These are phyloP conservation scores for Esteya vermicola DNA, from an alignment of 2,329 filamentous ascomycete genomes.

Conservation along the genomic window DNA sequence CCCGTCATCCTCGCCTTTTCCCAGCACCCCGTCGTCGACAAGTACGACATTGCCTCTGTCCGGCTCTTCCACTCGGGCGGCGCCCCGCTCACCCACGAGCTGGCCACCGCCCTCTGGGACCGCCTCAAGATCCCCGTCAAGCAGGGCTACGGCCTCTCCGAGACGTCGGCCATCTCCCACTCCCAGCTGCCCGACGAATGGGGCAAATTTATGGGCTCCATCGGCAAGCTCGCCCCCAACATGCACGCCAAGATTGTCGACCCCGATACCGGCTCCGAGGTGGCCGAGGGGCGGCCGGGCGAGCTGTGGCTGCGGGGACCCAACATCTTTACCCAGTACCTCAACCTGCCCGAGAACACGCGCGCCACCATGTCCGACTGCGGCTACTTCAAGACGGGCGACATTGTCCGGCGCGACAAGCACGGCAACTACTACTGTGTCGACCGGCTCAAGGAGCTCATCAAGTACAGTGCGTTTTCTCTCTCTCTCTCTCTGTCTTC, in stretches of 20 bases:
- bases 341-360: slow-evolving; percentile 59
- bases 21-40: slow-evolving; percentile 63
- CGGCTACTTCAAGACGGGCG: slow-evolving; percentile 83
- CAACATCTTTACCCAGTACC: slow-evolving; percentile 68
- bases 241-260: slow-evolving; percentile 72
- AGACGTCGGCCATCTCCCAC: slow-evolving; percentile 70
- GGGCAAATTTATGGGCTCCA: slow-evolving; percentile 61
- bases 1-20: slow-evolving; percentile 69
- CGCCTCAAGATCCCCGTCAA: slow-evolving; percentile 70
- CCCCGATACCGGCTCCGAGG: slow-evolving; percentile 32
- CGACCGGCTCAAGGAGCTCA: slow-evolving; percentile 62
- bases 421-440: slow-evolving; percentile 82
- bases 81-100: slow-evolving; percentile 67
- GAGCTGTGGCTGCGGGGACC: slow-evolving; percentile 68
- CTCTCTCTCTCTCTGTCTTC: background rate
- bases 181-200: slow-evolving; percentile 63
- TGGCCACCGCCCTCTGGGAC: slow-evolving; percentile 61
- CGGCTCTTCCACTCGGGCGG: slow-evolving; percentile 81
- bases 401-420: slow-evolving; percentile 65
- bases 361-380: slow-evolving; percentile 57
- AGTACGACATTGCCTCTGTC: slow-evolving; percentile 67
- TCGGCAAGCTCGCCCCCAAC: slow-evolving; percentile 65
- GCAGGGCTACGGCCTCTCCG: slow-evolving; percentile 83
- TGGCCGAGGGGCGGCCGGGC: slow-evolving; percentile 44
- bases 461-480: slow-evolving; percentile 37